These are phyloP conservation scores for Wickerhamomyces sp. DNA, from an alignment of 1,139 yeast species.

Conservation along the genomic window DNA sequence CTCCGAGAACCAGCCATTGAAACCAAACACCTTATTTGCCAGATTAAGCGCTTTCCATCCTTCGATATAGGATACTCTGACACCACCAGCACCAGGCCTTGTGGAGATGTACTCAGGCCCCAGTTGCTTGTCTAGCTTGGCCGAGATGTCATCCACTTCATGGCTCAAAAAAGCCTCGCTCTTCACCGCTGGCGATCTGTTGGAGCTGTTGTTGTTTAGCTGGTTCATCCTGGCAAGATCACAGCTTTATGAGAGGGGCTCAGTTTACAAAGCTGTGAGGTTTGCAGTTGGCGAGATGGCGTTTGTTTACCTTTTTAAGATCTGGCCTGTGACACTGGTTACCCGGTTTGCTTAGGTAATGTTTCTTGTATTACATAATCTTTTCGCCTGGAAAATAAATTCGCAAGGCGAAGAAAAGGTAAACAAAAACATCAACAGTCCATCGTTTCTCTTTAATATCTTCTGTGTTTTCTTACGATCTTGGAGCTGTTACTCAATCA, in stretches of 20 bases:
- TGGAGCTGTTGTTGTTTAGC: neutral
- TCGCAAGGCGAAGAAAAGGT: neutral
- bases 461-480: too few relatives aligned
- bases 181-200: slow-evolving; percentile 6
- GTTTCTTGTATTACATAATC: neutral
- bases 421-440: neutral
- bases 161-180: slow-evolving; percentile 17
- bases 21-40: slow-evolving; percentile 78
- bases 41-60: slow-evolving; percentile 78
- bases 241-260: too few relatives aligned
- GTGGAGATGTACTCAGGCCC: slow-evolving; percentile 91
- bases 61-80: slow-evolving; percentile 64
- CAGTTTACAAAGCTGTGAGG: too few relatives aligned
- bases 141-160: slow-evolving; percentile 27
- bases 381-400: too few relatives aligned
- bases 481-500: too few relatives aligned
- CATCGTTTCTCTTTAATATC: too few relatives aligned
- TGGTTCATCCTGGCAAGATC: neutral
- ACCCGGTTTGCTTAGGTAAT: neutral
- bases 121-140: slow-evolving; percentile 51
- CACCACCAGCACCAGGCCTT: slow-evolving; percentile 74
- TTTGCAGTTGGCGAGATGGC: neutral
- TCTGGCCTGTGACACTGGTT: neutral
- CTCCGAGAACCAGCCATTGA: slow-evolving; percentile 78
- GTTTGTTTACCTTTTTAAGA: neutral